phyloP scores from a whole-genome alignment of 108 stramenopile genomes.

The Pelagomonas calceolata region DNA sequence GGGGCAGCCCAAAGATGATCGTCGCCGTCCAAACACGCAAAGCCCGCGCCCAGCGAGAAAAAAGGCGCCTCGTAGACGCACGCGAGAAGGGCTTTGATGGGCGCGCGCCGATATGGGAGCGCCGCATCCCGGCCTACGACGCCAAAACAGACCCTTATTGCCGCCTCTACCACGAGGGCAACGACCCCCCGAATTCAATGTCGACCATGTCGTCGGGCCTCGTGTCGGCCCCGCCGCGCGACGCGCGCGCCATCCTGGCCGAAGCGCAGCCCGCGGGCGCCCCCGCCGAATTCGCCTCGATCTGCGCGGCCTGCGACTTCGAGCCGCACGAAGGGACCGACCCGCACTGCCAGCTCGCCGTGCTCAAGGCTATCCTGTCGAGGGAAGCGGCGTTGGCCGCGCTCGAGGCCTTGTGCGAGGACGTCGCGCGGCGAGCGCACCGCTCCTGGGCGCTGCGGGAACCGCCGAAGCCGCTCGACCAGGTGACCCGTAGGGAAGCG shows the following conservation, averaged over 20 bases:
- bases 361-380: constrained; percentile 28
- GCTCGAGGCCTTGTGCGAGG: constrained; percentile 13
- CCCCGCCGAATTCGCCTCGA: constrained; percentile 16
- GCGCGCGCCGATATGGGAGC: not conserved
- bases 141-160: constrained; percentile 1
- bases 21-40: no score
- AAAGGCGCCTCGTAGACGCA: no score
- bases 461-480: not conserved
- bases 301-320: constrained; percentile 38
- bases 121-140: constrained; percentile 11
- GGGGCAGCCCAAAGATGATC: no score
- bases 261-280: not conserved
- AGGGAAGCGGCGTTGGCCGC: constrained; percentile 24
- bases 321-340: constrained; percentile 47
- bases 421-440: not conserved
- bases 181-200: not conserved
- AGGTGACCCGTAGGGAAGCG: not conserved
- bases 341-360: constrained; percentile 25
- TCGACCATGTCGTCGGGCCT: not conserved
- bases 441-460: not conserved
- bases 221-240: not conserved
- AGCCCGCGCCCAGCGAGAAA: no score
- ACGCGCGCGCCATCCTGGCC: not conserved
- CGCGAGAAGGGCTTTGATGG: no score
- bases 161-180: not conserved